These are phyloP conservation scores for Alloteropsis angusta DNA, from an alignment of 202 grass and related monocot species.

Conservation along the genomic window DNA sequence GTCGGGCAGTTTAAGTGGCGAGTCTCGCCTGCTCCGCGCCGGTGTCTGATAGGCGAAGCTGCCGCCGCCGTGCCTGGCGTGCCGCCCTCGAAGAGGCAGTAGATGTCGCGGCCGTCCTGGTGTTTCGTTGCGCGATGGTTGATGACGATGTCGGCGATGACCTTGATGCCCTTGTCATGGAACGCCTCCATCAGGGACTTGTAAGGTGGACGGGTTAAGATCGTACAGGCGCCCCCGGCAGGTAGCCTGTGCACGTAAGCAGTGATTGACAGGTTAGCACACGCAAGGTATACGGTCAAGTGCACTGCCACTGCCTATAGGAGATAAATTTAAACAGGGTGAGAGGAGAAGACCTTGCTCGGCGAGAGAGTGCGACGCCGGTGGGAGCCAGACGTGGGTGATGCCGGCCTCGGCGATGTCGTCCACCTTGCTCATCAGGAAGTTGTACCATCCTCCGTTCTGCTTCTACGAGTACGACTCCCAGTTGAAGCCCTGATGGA, in stretches of 20 bases:
- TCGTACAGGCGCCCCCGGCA: slow-evolving; percentile 65
- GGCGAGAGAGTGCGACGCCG: slow-evolving; percentile 54
- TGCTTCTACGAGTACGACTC: slow-evolving; percentile 78
- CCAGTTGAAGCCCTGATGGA: slow-evolving; percentile 66
- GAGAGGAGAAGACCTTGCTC: slow-evolving; percentile 38
- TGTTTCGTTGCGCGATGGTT: slow-evolving; percentile 66
- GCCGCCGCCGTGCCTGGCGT: too few species aligned
- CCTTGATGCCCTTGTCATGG: slow-evolving; percentile 42
- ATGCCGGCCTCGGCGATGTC: slow-evolving; percentile 47
- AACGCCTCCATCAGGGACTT: slow-evolving; percentile 52
- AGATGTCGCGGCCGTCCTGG: slow-evolving; percentile 43
- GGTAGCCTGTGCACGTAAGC: slow-evolving; percentile 31
- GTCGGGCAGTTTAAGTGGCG: too few species aligned
- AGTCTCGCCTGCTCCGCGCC: too few species aligned
- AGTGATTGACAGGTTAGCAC: background rate
- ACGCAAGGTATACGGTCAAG: background rate
- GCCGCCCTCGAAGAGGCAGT: slow-evolving; percentile 69
- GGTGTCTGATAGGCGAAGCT: too few species aligned
- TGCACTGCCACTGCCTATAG: background rate
- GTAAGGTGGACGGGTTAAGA: slow-evolving; percentile 38
- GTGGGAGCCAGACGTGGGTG: slow-evolving; percentile 74
- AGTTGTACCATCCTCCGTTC: slow-evolving; percentile 64
- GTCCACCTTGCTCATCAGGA: slow-evolving; percentile 41
- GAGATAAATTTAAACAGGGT: too few species aligned
- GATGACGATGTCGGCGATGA: slow-evolving; percentile 79